These are phyloP conservation scores for Pestalotiopsis fici DNA, from an alignment of 2,329 filamentous ascomycete species.

Conservation along the genomic window DNA sequence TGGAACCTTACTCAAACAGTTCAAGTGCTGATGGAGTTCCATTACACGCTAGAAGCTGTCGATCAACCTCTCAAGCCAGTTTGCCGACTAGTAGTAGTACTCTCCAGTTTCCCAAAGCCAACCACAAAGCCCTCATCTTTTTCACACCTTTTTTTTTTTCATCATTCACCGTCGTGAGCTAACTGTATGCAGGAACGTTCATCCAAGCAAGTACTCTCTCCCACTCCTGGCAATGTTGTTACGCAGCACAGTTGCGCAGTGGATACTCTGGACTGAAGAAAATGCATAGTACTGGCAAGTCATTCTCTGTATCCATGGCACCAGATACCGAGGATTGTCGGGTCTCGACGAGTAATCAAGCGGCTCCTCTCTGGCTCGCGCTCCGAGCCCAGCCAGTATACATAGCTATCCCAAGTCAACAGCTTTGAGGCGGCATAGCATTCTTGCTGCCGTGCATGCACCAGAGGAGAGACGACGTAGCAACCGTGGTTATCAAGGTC, in stretches of 20 bases:
- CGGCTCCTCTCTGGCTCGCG: neutral
- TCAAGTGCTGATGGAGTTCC: slow-evolving; percentile 2
- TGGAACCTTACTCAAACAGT: neutral
- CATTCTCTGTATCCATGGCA: neutral
- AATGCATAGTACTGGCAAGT: neutral
- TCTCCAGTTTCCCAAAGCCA: neutral
- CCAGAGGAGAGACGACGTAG: neutral
- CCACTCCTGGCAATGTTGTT: neutral
- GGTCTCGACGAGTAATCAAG: neutral
- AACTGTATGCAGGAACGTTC: neutral
- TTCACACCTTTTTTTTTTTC: neutral
- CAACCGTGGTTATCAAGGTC: neutral
- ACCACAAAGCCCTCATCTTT: slow-evolving; percentile 1
- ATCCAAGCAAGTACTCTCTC: neutral
- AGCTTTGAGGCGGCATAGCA: neutral
- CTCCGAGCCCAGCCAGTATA: neutral
- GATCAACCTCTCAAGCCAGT: neutral
- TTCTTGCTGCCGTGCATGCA: neutral
- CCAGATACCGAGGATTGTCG: neutral
- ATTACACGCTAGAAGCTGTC: slow-evolving; percentile 1
- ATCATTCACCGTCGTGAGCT: neutral
- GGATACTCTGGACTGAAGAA: neutral
- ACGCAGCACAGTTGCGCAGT: neutral
- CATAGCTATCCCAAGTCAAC: neutral
- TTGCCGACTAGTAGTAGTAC: neutral